Percentiles rank a stretch among this genome's conserved stretches.
Evolutionary conservation across 1,284 basidiomycete species (phyloP).

Genomic region (Sphaerobolus stellatus): DNA sequence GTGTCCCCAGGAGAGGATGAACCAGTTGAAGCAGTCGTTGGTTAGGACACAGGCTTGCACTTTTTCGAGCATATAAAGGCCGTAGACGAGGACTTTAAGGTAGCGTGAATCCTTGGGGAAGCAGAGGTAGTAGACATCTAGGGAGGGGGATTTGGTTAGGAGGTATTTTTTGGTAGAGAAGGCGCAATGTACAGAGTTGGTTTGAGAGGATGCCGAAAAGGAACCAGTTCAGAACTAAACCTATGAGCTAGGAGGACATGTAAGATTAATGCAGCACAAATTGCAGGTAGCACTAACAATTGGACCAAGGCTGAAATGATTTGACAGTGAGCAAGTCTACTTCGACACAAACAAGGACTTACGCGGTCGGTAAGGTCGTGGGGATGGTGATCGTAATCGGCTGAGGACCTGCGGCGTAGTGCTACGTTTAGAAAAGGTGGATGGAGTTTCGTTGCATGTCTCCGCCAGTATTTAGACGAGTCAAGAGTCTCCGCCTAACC

Average conservation of each 20-base stretch:
- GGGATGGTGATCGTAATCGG: not conserved
- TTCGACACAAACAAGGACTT: not conserved
- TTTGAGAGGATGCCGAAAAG: constrained; percentile 12
- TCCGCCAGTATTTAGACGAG: too few relatives aligned
- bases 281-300: not conserved
- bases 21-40: constrained; percentile 8
- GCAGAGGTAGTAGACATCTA: constrained; percentile 4
- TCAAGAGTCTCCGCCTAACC: too few relatives aligned
- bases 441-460: not conserved
- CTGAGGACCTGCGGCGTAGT: not conserved
- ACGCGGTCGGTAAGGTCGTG: not conserved
- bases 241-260: constrained; percentile 11
- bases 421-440: not conserved
- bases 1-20: constrained; percentile 19
- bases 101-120: constrained; percentile 1
- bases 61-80: not conserved
- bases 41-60: not conserved
- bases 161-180: not conserved
- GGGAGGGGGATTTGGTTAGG: not conserved
- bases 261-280: too few relatives aligned
- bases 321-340: not conserved
- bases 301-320: not conserved
- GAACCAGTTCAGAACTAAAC: constrained; percentile 17
- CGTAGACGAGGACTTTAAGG: constrained; percentile 2
- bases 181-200: constrained; percentile 2